phyloP scores from a whole-genome alignment of 352 stramenopile species.

The Phytophthora brassicae region DNA sequence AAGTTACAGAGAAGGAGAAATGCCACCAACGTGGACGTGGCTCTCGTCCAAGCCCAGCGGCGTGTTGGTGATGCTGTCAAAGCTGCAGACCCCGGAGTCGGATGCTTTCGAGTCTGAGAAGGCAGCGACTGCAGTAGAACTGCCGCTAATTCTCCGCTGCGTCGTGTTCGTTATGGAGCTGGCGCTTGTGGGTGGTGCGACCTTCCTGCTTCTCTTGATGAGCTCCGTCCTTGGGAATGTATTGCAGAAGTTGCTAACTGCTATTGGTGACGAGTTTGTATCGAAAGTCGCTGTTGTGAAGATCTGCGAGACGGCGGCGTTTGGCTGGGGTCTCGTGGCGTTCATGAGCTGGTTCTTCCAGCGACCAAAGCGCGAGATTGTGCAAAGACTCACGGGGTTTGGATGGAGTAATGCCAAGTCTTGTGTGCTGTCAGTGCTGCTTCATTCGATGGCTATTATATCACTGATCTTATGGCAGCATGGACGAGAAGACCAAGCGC shows the following conservation, averaged over 20 bases:
- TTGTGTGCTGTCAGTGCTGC: slow-evolving; percentile 14
- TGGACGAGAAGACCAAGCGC: neutral
- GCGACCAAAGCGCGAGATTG: slow-evolving; percentile 10
- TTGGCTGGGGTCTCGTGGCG: slow-evolving; percentile 30
- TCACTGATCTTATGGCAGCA: slow-evolving; percentile 11
- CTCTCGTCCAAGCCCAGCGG: slow-evolving; percentile 32
- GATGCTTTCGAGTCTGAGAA: neutral
- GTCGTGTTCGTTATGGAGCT: slow-evolving; percentile 53
- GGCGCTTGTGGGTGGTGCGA: slow-evolving; percentile 25
- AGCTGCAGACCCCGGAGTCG: slow-evolving; percentile 9
- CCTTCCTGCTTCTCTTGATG: slow-evolving; percentile 39
- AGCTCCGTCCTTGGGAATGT: slow-evolving; percentile 23
- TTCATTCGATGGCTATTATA: slow-evolving; percentile 16
- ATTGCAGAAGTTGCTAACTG: slow-evolving; percentile 9
- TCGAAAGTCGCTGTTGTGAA: neutral
- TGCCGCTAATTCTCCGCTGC: slow-evolving; percentile 21
- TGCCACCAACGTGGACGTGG: slow-evolving; percentile 27
- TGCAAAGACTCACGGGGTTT: slow-evolving; percentile 19
- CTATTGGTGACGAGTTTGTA: neutral
- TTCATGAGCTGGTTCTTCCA: slow-evolving; percentile 45
- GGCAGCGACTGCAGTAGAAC: neutral
- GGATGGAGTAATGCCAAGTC: slow-evolving; percentile 4
- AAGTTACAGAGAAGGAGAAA: slow-evolving; percentile 17
- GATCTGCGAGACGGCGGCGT: slow-evolving; percentile 19
- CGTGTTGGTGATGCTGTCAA: slow-evolving; percentile 32